Conservation (phyloP, 345 rosid genomes). For the Viola odorata region DNA sequence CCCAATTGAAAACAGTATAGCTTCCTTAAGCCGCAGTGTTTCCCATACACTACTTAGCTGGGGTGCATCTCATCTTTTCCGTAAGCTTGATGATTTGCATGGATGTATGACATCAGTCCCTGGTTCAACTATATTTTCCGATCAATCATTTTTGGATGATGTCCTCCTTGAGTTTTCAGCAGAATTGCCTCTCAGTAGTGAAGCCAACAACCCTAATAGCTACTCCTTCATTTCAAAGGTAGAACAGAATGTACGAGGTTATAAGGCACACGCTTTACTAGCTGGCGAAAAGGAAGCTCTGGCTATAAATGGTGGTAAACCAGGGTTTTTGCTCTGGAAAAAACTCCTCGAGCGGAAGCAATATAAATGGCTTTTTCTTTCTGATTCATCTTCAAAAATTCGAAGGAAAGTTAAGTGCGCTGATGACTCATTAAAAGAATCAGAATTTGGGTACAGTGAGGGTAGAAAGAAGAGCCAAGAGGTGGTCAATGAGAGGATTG, state of each 20-base stretch:
- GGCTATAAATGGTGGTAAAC: neutral
- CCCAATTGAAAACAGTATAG: neutral
- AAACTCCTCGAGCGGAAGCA: constrained; percentile 18
- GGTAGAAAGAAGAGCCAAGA: neutral
- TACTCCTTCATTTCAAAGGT: constrained; percentile 16
- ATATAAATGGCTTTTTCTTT: constrained; percentile 19
- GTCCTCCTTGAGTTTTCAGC: constrained; percentile 1
- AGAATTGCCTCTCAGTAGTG: constrained; percentile 5
- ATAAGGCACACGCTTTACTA: constrained; percentile 1
- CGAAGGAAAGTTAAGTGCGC: constrained; percentile 10
- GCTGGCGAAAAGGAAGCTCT: constrained; percentile 11
- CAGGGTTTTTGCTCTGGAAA: constrained; percentile 12
- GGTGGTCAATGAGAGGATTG: neutral
- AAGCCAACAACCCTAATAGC: constrained; percentile 2
- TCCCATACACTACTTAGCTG: constrained; percentile 7
- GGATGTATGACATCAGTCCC: neutral
- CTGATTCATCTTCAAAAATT: constrained; percentile 12
- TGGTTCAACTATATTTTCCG: constrained; percentile 10
- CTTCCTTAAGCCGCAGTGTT: neutral
- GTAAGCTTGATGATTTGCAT: constrained; percentile 1
- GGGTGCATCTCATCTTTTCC: constrained; percentile 6
- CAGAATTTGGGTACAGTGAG: neutral
- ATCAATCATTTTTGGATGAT: constrained; percentile 5
- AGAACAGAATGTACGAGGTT: neutral
- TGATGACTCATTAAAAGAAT: neutral